Conservation (phyloP, 2,329 filamentous ascomycete species). For the Aureobasidium subglaciale region DNA sequence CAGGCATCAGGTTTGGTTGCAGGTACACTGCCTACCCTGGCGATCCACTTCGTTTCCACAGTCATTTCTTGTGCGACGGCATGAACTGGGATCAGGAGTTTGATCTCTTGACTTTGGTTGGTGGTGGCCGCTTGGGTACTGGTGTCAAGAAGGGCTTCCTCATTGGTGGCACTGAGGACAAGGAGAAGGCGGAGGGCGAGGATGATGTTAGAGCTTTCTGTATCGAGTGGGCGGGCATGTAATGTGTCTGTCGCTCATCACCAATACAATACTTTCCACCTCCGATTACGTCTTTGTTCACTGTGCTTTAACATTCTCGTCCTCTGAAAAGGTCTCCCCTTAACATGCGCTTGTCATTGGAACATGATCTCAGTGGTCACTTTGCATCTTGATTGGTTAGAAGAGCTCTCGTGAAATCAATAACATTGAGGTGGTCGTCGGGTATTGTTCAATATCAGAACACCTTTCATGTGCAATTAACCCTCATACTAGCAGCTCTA, state of each 20-base stretch:
- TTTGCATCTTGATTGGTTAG: too few species aligned
- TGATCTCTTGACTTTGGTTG: slow-evolving; percentile 74
- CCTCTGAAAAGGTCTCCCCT: too few species aligned
- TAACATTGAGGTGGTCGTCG: too few species aligned
- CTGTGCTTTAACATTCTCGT: too few species aligned
- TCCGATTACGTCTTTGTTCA: neutral
- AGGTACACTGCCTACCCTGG: slow-evolving; percentile 93
- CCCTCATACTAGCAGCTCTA: neutral
- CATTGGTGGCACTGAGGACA: slow-evolving; percentile 55
- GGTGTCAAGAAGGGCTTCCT: slow-evolving; percentile 95
- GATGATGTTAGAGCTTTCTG: slow-evolving; percentile 63
- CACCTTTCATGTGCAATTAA: too few species aligned
- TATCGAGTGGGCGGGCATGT: slow-evolving; percentile 93
- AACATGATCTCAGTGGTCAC: too few species aligned
- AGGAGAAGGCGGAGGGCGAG: slow-evolving; percentile 28
- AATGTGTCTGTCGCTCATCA: slow-evolving; percentile 25
- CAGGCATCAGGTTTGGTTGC: slow-evolving; percentile 88
- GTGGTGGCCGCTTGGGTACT: slow-evolving; percentile 79
- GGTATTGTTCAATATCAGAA: too few species aligned
- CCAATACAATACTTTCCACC: neutral
- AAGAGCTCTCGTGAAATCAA: too few species aligned
- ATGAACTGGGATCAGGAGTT: slow-evolving; percentile 85
- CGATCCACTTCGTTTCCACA: slow-evolving; percentile 89
- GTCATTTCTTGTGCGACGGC: slow-evolving; percentile 82
- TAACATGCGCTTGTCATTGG: too few species aligned